Percentiles rank a stretch among this genome's conserved stretches.
These are phyloP conservation scores for Akanthomyces lecanii DNA, from an alignment of 2,329 filamentous ascomycete species.

Conservation along the genomic window DNA sequence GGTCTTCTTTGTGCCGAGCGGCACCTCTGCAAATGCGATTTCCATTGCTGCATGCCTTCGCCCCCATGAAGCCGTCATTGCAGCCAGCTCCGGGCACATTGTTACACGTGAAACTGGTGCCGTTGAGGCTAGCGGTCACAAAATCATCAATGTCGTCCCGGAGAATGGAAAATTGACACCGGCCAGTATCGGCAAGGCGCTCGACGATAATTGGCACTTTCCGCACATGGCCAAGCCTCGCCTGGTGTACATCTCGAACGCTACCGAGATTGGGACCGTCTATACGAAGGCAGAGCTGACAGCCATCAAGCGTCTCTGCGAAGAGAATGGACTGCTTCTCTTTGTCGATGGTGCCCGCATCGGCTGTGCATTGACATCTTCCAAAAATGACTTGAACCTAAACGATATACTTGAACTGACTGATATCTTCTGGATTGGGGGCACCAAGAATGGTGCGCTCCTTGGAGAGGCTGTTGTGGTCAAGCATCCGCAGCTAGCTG, in stretches of 20 bases:
- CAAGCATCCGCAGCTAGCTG: conserved; percentile 36
- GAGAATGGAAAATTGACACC: conserved; percentile 46
- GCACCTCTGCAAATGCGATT: conserved; percentile 49
- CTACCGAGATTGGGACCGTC: conserved; percentile 46
- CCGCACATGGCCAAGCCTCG: conserved; percentile 49
- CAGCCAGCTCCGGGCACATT: conserved; percentile 46
- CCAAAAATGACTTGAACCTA: conserved; percentile 39
- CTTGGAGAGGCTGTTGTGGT: conserved; percentile 49
- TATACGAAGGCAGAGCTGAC: conserved; percentile 41
- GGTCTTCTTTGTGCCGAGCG: conserved; percentile 49
- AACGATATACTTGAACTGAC: conserved; percentile 42
- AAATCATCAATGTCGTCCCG: conserved; percentile 45
- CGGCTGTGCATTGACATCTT: conserved; percentile 39
- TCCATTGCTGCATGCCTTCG: conserved; percentile 48
- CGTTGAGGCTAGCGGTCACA: conserved; percentile 48
- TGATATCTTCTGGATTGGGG: conserved; percentile 53
- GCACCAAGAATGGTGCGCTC: conserved; percentile 48
- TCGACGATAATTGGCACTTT: conserved; percentile 47
- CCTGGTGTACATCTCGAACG: conserved; percentile 50
- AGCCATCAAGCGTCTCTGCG: conserved; percentile 40
- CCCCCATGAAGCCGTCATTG: conserved; percentile 48
- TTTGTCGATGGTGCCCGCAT: conserved; percentile 47
- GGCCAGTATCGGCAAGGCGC: conserved; percentile 35
- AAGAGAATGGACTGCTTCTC: conserved; percentile 37
- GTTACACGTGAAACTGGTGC: conserved; percentile 47